A percentile compares a stretch with the other conserved stretches of the same genome.
Evolutionary conservation across 2,329 filamentous ascomycete genomes (phyloP).

Genomic region (Penicillium sp.): DNA sequence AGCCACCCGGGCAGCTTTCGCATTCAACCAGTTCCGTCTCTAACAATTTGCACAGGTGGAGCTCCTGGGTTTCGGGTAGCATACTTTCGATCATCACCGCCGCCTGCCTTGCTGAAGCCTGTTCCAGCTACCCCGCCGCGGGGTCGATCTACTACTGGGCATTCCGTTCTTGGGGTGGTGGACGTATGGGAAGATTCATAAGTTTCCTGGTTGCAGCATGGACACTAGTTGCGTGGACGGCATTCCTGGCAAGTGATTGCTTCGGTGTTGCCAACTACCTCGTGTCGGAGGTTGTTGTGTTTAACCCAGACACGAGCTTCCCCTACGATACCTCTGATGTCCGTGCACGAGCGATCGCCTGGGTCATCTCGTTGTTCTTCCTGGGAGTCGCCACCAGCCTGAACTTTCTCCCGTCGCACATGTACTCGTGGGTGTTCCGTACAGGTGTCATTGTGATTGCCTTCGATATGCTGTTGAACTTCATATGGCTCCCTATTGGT

Average conservation of each 20-base stretch:
- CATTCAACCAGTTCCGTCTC: background rate
- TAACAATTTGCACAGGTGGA: conserved; percentile 17
- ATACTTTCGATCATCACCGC: conserved; percentile 28
- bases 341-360: conserved; percentile 46
- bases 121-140: conserved; percentile 32
- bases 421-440: conserved; percentile 46
- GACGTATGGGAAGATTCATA: conserved; percentile 32
- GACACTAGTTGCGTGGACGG: conserved; percentile 58
- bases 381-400: conserved; percentile 31
- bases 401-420: conserved; percentile 39
- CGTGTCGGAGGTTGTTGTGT: conserved; percentile 42
- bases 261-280: conserved; percentile 30
- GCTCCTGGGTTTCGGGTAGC: conserved; percentile 26
- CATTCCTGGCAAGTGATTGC: conserved; percentile 27
- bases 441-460: conserved; percentile 43
- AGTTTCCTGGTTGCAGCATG: conserved; percentile 57
- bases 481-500: conserved; percentile 50
- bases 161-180: conserved; percentile 30
- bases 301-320: conserved; percentile 37
- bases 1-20: background rate
- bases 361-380: conserved; percentile 41
- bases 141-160: conserved; percentile 36
- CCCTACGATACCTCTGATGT: conserved; percentile 41
- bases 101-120: conserved; percentile 32
- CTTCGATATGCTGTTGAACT: conserved; percentile 48